Base-by-base conservation (phyloP, 192 early-diverging fungal genomes). In the Linnemannia zychae region DNA sequence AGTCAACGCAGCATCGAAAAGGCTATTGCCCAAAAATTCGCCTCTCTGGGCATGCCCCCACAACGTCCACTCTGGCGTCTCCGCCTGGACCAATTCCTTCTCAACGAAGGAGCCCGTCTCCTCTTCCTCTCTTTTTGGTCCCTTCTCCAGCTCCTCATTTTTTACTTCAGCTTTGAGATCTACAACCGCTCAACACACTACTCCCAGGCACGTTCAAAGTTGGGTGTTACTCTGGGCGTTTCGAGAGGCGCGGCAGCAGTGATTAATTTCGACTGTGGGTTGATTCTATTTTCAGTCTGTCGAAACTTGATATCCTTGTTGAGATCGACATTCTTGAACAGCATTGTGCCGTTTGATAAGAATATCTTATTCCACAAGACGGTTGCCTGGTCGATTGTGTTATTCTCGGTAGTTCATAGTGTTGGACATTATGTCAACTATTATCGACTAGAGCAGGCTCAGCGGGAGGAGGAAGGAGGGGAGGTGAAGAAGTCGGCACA, bases 341-440 rank as follows among this genome's bases (percentile, higher is more conserved):
- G 92, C n/a, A 88, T 95, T 48, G 91, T 97, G 17, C 96, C 96
- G 7, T 96, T 97, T 80, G 96, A 97, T 88, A 93, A 95, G 78
- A 96, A 94, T 76, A 91, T 95, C 74, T 87, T 93, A 63, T 96
- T 97, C 78, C 95, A 97, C 88, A 96, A 95, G 87, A 84, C 91
- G 17, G 91, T 97, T 50, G 96, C 92, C 20, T 96, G 92, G 89
- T 94, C 91, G 20, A 95, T 97, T 22, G 88, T 95, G 6, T 88
- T 96, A 34, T 97, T 96, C 84, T 88, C 96, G 16, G 84, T 91
- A 70, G 91, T 96, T 0, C 96, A 97, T 84, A 78, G 80, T 24
- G 88, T 90, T 4, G 90, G 91, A 12, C 96, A 97, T 79, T 97
- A 96, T 89, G 90, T 92, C 81, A 97, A 97, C 87, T 97, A 93